Evolutionary conservation across 257 asterid genomes (phyloP).

Genomic region (Fraxinus americana): DNA sequence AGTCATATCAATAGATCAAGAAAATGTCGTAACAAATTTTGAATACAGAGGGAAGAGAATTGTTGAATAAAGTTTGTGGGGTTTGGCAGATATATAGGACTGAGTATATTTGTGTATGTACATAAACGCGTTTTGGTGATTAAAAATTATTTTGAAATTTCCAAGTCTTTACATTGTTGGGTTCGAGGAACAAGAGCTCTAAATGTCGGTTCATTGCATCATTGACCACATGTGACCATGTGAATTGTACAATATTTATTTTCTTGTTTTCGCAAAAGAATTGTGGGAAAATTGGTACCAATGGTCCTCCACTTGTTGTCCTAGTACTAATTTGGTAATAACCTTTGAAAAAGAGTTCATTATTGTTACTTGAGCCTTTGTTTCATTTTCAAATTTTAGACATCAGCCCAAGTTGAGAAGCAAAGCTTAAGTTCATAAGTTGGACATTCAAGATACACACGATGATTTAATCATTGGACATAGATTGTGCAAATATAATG

Average conservation of each 20-base stretch:
- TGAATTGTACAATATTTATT: conserved; percentile 9
- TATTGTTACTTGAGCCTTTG: background rate
- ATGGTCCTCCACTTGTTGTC: background rate
- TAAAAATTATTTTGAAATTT: conserved; percentile 1
- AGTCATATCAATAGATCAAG: background rate
- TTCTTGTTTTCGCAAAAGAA: background rate
- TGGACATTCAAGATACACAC: background rate
- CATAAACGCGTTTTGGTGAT: background rate
- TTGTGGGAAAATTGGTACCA: background rate
- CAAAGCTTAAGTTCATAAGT: background rate
- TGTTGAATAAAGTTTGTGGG: background rate
- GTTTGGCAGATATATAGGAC: background rate
- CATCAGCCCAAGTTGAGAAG: background rate
- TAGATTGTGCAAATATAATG: too few relatives aligned
- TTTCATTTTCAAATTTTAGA: background rate
- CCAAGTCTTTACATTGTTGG: conserved; percentile 8
- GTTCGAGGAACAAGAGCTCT: conserved; percentile 32
- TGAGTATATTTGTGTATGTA: background rate
- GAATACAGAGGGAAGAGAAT: background rate
- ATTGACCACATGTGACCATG: conserved; percentile 32
- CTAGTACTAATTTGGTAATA: background rate
- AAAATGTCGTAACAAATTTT: background rate
- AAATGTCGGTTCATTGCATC: conserved; percentile 21
- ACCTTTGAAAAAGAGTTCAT: background rate
- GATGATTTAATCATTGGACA: background rate